Base-by-base conservation (phyloP, 2,329 filamentous ascomycete genomes). In the Septoria linicola region DNA sequence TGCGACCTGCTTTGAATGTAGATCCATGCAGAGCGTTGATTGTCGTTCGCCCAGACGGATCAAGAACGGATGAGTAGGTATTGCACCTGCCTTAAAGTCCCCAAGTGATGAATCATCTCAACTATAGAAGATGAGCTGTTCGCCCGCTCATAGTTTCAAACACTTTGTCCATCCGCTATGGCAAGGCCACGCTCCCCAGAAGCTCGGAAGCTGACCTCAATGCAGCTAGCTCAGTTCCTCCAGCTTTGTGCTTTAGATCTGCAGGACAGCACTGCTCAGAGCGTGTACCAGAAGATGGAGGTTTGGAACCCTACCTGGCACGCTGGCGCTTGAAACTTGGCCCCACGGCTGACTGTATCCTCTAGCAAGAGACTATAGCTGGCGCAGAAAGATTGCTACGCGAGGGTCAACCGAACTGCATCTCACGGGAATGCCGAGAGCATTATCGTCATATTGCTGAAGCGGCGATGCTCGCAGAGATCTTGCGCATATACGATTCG, bases 401-500 rank as follows among this genome's bases (percentile, higher is more conserved):
- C 40, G 17, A 3, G 16, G 27, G 8, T 11, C 40, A 19, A 17
- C 40, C 4, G 14, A 31, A 13, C 27, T 2, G 13, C 16, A 10
- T n/a, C 13, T 14, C 6, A 16, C 7, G 10, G 4, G 11, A 21
- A 42, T 7, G 16, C 4, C 11, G 6, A 6, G 23, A 30, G 3
- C n/a, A 7, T 14, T 23, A 8, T 3, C 14, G 40, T 32, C 23
- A 31, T 4, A 42, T 50, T 17, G n/a, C 30, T 2, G 47, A 50
- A 42, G 19, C 47, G 1, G 39, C 40, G 32, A 50, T 50, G 10
- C 39, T 20, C 3, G 21, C 16, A 14, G 47, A 49, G 17, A 43
- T 49, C 5, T 16, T 23, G 7, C 32, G 47, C 10, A 36, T 49
- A 7, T 44, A 16, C 20, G 36, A 34, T 6, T 39, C 35, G 5